A percentile compares a stretch with the other conserved stretches of the same genome.
Conservation (phyloP, 306 rosid genomes). For the Malus sieversii region DNA sequence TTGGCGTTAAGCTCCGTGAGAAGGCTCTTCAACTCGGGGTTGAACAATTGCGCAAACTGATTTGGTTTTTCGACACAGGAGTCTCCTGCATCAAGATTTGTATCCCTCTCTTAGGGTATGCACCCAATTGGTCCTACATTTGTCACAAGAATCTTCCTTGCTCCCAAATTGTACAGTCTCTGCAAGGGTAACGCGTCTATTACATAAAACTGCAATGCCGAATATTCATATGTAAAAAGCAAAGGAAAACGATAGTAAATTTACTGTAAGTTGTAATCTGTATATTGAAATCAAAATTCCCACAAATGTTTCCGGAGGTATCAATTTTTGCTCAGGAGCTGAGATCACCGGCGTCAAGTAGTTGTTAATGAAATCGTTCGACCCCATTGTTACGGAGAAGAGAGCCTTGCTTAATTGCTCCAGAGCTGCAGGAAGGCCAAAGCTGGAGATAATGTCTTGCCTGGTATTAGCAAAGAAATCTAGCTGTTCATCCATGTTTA, state of each 20-base stretch:
- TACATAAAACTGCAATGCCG: no score
- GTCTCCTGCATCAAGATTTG: conserved; percentile 39
- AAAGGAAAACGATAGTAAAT: not conserved
- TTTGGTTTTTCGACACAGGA: conserved; percentile 42
- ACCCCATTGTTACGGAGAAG: conserved; percentile 52
- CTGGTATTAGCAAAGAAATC: conserved; percentile 62
- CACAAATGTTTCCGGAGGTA: conserved; percentile 40
- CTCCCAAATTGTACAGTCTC: conserved; percentile 61
- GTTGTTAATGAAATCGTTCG: conserved; percentile 67
- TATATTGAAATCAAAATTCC: conserved; percentile 43
- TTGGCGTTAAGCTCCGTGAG: conserved; percentile 30
- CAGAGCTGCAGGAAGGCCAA: conserved; percentile 37
- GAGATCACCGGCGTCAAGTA: conserved; percentile 37
- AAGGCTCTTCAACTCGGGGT: conserved; percentile 38
- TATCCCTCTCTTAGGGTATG: conserved; percentile 60
- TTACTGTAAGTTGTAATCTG: conserved; percentile 51
- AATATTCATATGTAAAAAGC: not conserved
- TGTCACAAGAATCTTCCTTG: conserved; percentile 49
- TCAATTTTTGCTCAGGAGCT: conserved; percentile 6
- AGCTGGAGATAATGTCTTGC: conserved; percentile 42
- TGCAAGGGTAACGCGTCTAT: conserved; percentile 16
- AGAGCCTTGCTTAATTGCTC: conserved; percentile 33
- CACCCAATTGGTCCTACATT: conserved; percentile 84
- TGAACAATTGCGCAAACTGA: conserved; percentile 44
- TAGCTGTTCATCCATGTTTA: conserved; percentile 56